These are phyloP conservation scores for Salmacisia buchloeana DNA, from an alignment of 1,284 basidiomycete species.

Conservation along the genomic window DNA sequence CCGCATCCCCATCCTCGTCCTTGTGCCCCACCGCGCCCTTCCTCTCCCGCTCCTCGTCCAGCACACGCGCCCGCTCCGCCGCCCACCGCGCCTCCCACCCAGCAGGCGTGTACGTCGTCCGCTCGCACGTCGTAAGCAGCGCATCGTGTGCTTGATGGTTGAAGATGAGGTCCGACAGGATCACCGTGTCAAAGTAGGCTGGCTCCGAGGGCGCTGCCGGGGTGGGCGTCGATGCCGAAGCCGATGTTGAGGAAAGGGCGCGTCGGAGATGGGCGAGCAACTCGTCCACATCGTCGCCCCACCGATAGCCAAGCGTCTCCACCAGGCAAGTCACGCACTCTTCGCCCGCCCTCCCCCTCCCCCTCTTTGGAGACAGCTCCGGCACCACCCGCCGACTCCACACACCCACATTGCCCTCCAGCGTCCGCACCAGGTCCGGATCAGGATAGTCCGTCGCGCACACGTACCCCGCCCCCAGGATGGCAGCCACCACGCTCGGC, in stretches of 20 bases:
- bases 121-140: slow-evolving; percentile 69
- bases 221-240: background rate
- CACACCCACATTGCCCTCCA: slow-evolving; percentile 62
- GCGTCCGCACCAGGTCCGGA: slow-evolving; percentile 68
- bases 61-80: background rate
- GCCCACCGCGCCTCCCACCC: background rate
- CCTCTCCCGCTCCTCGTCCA: background rate
- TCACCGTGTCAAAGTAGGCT: slow-evolving; percentile 67
- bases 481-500: slow-evolving; percentile 67
- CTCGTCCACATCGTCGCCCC: slow-evolving; percentile 67
- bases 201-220: background rate
- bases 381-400: background rate
- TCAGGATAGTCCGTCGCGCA: slow-evolving; percentile 93
- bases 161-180: slow-evolving; percentile 86
- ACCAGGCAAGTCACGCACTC: background rate
- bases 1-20: background rate
- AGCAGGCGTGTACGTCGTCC: background rate
- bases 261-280: slow-evolving; percentile 56
- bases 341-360: too few species aligned
- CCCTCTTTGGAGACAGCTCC: background rate
- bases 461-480: slow-evolving; percentile 55
- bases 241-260: too few species aligned
- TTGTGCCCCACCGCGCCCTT: background rate
- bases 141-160: slow-evolving; percentile 71
- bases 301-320: slow-evolving; percentile 69